These are phyloP conservation scores for Amylocarpus encephaloides DNA, from an alignment of 2,329 filamentous ascomycete species.

Conservation along the genomic window DNA sequence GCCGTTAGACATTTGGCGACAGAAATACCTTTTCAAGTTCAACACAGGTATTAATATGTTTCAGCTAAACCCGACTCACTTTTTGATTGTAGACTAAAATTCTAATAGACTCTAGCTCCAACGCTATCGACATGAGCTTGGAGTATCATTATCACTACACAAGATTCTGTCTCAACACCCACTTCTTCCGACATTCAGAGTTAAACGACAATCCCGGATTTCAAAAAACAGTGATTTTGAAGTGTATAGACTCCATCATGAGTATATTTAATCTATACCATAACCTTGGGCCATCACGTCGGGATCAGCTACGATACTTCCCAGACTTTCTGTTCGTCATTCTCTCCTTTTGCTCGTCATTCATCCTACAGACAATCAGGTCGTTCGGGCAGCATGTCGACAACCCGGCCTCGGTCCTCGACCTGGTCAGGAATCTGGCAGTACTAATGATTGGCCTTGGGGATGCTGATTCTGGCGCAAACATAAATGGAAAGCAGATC, in stretches of 20 bases:
- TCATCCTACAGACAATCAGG: neutral
- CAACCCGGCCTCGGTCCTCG: neutral
- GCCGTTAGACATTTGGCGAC: neutral
- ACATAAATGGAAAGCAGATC: neutral
- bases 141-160: neutral
- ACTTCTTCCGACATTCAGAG: neutral
- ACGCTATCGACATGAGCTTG: neutral
- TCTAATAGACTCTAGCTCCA: neutral
- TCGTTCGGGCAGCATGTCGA: neutral
- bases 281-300: neutral
- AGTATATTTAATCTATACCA: neutral
- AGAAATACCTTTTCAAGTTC: neutral
- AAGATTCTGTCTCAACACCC: neutral
- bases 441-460: neutral
- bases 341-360: neutral
- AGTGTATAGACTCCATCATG: neutral
- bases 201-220: neutral
- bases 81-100: neutral
- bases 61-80: neutral
- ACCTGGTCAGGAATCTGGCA: neutral
- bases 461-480: neutral
- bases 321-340: slow-evolving; percentile 1
- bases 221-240: neutral
- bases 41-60: neutral
- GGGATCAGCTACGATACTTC: slow-evolving; percentile 1